Evolutionary conservation across 2,329 filamentous ascomycete genomes (phyloP).

Genomic region (Sarocladium oryzae): DNA sequence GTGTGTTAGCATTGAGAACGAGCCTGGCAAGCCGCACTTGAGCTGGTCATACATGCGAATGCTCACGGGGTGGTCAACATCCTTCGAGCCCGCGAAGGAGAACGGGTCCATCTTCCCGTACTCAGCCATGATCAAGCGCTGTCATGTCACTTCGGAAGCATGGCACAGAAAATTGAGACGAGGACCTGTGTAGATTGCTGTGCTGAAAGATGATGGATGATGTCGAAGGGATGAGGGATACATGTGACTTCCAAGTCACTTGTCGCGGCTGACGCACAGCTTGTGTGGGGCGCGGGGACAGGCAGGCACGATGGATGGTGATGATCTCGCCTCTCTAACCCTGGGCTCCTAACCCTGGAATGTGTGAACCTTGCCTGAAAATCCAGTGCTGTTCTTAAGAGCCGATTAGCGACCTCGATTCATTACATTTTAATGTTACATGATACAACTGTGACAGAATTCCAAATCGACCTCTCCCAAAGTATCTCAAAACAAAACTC

Average conservation of each 20-base stretch:
- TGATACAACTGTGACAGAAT: neutral
- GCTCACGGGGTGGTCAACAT: conserved; percentile 67
- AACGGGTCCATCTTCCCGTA: conserved; percentile 77
- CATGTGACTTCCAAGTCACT: neutral
- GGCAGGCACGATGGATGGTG: too few relatives aligned
- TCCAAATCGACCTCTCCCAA: neutral
- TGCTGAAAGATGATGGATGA: neutral
- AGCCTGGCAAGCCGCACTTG: neutral
- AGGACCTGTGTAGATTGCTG: neutral
- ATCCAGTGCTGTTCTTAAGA: too few relatives aligned
- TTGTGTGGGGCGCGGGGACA: conserved; percentile 3
- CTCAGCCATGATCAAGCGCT: conserved; percentile 25
- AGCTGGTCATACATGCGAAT: conserved; percentile 50
- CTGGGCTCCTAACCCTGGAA: too few relatives aligned
- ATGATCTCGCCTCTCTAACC: too few relatives aligned
- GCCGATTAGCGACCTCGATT: too few relatives aligned
- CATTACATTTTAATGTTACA: too few relatives aligned
- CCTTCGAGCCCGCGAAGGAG: conserved; percentile 86
- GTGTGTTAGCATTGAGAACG: conserved; percentile 14
- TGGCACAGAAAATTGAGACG: neutral
- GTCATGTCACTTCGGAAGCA: conserved; percentile 22
- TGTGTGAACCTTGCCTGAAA: too few relatives aligned
- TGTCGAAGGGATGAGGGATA: neutral
- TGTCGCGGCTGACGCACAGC: neutral
- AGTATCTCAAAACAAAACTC: conserved; percentile 1